These are phyloP conservation scores for Puccinia triticina DNA, from an alignment of 1,284 basidiomycete species.

Conservation along the genomic window DNA sequence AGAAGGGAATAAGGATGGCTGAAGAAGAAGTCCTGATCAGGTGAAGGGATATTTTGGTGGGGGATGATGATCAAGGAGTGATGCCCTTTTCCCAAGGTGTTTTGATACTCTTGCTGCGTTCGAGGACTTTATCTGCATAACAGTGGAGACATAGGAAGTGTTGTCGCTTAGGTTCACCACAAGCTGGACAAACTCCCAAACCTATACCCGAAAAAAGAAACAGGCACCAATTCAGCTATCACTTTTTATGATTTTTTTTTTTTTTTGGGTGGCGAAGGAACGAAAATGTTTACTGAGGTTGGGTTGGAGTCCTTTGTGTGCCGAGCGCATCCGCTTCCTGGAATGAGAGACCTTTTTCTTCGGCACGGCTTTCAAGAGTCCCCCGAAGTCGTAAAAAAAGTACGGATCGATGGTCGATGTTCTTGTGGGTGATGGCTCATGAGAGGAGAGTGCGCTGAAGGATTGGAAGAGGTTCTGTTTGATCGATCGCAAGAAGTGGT, in stretches of 20 bases:
- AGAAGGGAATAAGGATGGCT: too few relatives aligned
- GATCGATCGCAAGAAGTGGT: too few relatives aligned
- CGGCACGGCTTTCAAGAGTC: slow-evolving; percentile 40
- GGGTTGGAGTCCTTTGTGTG: slow-evolving; percentile 47
- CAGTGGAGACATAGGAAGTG: slow-evolving; percentile 49
- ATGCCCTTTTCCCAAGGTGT: slow-evolving; percentile 50
- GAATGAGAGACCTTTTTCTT: slow-evolving; percentile 52
- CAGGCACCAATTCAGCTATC: background rate
- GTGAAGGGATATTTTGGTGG: too few relatives aligned
- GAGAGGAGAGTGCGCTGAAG: too few relatives aligned
- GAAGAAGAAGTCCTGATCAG: too few relatives aligned
- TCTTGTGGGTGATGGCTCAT: too few relatives aligned
- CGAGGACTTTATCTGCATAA: slow-evolving; percentile 43
- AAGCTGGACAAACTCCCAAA: slow-evolving; percentile 31
- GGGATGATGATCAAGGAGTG: slow-evolving; percentile 16
- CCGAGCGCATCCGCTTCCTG: slow-evolving; percentile 41
- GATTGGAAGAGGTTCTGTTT: too few relatives aligned
- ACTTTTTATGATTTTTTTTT: background rate
- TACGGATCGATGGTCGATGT: background rate
- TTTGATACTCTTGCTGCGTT: slow-evolving; percentile 5
- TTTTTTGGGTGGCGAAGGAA: background rate
- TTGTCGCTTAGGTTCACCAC: slow-evolving; percentile 43
- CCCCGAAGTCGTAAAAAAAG: background rate
- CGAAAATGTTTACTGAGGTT: slow-evolving; percentile 17
- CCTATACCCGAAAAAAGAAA: slow-evolving; percentile 23